Percentiles rank a stretch among this genome's conserved stretches.
These are phyloP conservation scores for Saturnispora sekii DNA, from an alignment of 805 yeast genomes.

Conservation along the genomic window DNA sequence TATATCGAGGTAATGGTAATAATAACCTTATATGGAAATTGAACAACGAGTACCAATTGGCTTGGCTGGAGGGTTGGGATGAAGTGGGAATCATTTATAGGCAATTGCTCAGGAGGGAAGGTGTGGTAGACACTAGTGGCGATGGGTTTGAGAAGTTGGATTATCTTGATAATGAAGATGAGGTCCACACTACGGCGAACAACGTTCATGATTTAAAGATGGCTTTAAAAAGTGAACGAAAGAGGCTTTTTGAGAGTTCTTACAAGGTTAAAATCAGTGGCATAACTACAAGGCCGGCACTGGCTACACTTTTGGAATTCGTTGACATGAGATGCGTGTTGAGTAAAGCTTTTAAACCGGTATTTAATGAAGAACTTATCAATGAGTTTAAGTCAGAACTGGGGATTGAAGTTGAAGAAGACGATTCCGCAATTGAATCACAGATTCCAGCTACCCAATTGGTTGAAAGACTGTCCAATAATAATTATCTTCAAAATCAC, in stretches of 20 bases:
- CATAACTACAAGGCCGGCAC: slow-evolving; percentile 36
- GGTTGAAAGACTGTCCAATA: slow-evolving; percentile 19
- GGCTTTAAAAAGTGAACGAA: slow-evolving; percentile 20
- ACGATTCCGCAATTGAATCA: background rate
- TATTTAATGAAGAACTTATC: slow-evolving; percentile 25
- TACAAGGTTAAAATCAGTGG: slow-evolving; percentile 26
- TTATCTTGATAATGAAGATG: slow-evolving; percentile 12
- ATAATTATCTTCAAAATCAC: slow-evolving; percentile 24
- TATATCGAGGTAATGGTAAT: slow-evolving; percentile 11
- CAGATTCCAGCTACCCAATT: slow-evolving; percentile 9
- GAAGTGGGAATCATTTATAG: slow-evolving; percentile 25
- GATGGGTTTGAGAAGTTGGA: slow-evolving; percentile 13
- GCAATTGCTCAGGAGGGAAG: slow-evolving; percentile 18
- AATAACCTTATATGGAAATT: slow-evolving; percentile 29
- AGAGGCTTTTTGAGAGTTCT: slow-evolving; percentile 22
- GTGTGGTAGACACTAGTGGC: slow-evolving; percentile 11
- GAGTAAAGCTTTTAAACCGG: slow-evolving; percentile 34
- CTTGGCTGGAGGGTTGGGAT: slow-evolving; percentile 74
- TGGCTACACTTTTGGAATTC: slow-evolving; percentile 47
- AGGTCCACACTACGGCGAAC: slow-evolving; percentile 14
- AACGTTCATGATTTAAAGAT: slow-evolving; percentile 16
- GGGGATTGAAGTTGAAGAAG: slow-evolving; percentile 20
- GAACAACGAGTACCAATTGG: slow-evolving; percentile 53
- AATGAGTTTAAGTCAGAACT: slow-evolving; percentile 27
- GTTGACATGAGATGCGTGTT: slow-evolving; percentile 41